Evolutionary conservation across 2,329 filamentous ascomycete genomes (phyloP).

Genomic region (Talaromyces pinophilus): DNA sequence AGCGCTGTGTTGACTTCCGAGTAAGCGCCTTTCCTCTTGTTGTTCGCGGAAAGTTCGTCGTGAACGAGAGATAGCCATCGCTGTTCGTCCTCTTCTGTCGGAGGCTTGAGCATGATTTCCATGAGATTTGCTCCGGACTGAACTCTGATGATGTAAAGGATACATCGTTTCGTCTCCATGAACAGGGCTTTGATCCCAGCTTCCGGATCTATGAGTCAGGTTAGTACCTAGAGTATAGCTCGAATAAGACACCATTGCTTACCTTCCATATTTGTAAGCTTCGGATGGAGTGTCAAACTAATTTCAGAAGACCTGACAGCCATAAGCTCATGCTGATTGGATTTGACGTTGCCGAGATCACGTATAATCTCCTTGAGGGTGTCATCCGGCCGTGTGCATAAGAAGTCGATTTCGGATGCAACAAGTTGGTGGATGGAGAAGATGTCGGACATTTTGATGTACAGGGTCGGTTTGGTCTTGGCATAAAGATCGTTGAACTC

Average conservation of each 20-base stretch:
- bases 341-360: constrained; percentile 93
- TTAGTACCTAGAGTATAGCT: constrained; percentile 19
- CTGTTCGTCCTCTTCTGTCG: constrained; percentile 81
- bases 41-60: constrained; percentile 74
- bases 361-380: constrained; percentile 86
- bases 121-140: constrained; percentile 90
- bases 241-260: constrained; percentile 29
- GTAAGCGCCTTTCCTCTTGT: constrained; percentile 78
- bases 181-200: constrained; percentile 89
- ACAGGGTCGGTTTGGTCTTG: constrained; percentile 94
- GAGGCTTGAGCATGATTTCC: constrained; percentile 90
- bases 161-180: constrained; percentile 97
- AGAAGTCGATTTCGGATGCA: constrained; percentile 71
- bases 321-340: constrained; percentile 90
- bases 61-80: constrained; percentile 80
- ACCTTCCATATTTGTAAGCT: constrained; percentile 80
- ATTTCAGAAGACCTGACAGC: constrained; percentile 86
- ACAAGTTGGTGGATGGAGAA: constrained; percentile 93
- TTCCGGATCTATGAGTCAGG: constrained; percentile 68
- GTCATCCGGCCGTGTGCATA: constrained; percentile 82
- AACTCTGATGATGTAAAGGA: constrained; percentile 95
- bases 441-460: constrained; percentile 97
- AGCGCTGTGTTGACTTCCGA: constrained; percentile 80
- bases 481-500: constrained; percentile 98
- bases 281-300: constrained; percentile 84